Evolutionary conservation across 176 grass and related monocot genomes (phyloP).

Genomic region (Tillandsia leiboldiana): DNA sequence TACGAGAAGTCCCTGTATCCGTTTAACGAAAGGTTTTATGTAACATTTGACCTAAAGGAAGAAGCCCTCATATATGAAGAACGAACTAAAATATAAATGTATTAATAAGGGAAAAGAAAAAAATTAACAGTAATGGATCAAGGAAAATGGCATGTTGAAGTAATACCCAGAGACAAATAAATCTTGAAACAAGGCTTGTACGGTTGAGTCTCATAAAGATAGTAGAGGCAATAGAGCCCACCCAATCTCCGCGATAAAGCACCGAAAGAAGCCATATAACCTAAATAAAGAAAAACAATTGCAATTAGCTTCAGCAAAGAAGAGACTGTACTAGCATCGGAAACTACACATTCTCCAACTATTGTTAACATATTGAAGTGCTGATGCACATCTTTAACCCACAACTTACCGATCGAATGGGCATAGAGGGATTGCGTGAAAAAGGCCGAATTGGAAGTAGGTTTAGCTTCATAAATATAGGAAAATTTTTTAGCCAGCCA

Average conservation of each 20-base stretch:
- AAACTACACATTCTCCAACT: slow-evolving; percentile 1
- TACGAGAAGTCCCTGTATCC: background rate
- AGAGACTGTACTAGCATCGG: background rate
- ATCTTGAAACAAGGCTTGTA: slow-evolving; percentile 75
- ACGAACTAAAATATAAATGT: too few species aligned
- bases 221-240: slow-evolving; percentile 90
- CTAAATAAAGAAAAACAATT: slow-evolving; percentile 34
- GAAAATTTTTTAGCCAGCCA: slow-evolving; percentile 77
- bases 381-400: background rate
- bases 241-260: slow-evolving; percentile 45
- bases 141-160: too few species aligned
- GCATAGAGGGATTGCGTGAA: slow-evolving; percentile 86
- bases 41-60: too few species aligned
- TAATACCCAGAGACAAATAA: slow-evolving; percentile 64
- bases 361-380: background rate
- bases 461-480: slow-evolving; percentile 65
- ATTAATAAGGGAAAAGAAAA: too few species aligned
- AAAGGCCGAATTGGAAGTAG: slow-evolving; percentile 46
- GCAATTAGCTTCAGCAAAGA: slow-evolving; percentile 14
- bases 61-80: too few species aligned
- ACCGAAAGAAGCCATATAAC: slow-evolving; percentile 49
- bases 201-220: slow-evolving; percentile 83
- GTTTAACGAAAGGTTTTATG: too few species aligned
- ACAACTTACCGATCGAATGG: slow-evolving; percentile 48
- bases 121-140: too few species aligned